Evolutionary conservation across 2,329 filamentous ascomycete genomes (phyloP).

Genomic region (Polytolypa hystricis): DNA sequence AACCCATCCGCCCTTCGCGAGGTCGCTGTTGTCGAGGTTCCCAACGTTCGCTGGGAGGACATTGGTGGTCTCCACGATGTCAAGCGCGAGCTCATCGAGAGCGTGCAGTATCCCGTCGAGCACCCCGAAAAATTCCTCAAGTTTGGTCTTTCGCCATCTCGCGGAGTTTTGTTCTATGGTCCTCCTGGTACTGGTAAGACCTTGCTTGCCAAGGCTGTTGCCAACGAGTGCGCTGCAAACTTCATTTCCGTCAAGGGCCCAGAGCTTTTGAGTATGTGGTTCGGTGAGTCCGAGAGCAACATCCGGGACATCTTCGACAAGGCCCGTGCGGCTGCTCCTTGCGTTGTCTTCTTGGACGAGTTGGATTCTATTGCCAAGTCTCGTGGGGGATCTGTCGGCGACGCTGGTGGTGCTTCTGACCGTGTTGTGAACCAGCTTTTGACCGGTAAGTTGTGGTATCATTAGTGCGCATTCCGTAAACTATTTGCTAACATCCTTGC

Average conservation of each 20-base stretch:
- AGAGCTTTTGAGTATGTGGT: conserved; percentile 99
- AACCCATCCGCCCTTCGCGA: conserved; percentile 98
- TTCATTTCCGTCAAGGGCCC: conserved; percentile 99
- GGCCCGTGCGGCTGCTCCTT: conserved; percentile 93
- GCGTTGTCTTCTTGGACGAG: conserved; percentile 97
- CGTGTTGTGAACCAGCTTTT: conserved; percentile 99
- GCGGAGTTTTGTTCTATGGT: conserved; percentile 97
- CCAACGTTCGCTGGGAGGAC: conserved; percentile 98
- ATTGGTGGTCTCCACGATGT: conserved; percentile 96
- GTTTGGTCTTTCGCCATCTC: conserved; percentile 94
- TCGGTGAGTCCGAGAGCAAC: conserved; percentile 99
- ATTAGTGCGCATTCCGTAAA: not conserved
- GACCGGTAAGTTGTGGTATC: conserved; percentile 55
- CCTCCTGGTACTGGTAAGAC: conserved; percentile 99
- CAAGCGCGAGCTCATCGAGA: conserved; percentile 99
- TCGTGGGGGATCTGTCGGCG: conserved; percentile 89
- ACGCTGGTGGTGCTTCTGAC: conserved; percentile 95
- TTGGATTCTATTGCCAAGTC: conserved; percentile 98
- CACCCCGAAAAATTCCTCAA: conserved; percentile 99
- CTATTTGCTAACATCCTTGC: conserved; percentile 31
- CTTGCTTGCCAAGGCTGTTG: conserved; percentile 96
- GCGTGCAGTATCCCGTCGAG: conserved; percentile 96
- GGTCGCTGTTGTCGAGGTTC: conserved; percentile 96
- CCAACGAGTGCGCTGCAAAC: conserved; percentile 98
- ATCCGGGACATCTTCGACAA: conserved; percentile 99